Evolutionary conservation across 768 basidiomycete species (phyloP), one percentile per base, ranked within the genome.

Genomic region (Mycena alexandri): DNA sequence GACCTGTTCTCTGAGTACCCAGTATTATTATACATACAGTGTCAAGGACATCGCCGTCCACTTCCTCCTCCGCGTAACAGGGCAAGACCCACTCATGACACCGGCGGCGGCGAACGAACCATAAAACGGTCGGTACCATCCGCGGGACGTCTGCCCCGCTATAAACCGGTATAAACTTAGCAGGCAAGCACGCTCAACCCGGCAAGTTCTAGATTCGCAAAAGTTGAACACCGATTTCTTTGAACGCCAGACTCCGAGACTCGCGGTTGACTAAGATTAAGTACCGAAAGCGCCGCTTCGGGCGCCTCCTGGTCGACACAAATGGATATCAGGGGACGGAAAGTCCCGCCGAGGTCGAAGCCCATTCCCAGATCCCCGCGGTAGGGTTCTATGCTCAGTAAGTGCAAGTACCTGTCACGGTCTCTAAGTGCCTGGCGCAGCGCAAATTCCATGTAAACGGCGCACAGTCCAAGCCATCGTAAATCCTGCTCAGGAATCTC

Each of bases 311-410:
- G 61, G 89, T 94, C 25, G 74, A 83, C 90, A 93, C 72, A 78
- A 82, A 43, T 92, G 88, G 87, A 84, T 86, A 65, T 76, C 75
- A 64, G 74, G 78, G 57, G 83, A 90, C 71, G 86, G 83, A 36
- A 68, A 60, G 78, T 46, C 72, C 76, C 53, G 80, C 76, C 63
- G 79, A 81, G 69, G 81, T 93, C 63, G 80, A 90, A 56, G 76
- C 78, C 57, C 91, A 94, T 77, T 92, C 93, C 12, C 93, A 95
- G 78, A 79, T 94, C 22, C 84, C 83, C 48, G 91, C 86, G 61
- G 89, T 86, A 74, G 84, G 80, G 9, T 95, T 95, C 78, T 95
- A 95, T 76, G 83, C 86, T 75, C 92, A 86, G 94, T 94, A 79
- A 79, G 16, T 11, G 36, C 50, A 51, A n/a, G 24, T 16, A n/a